Percentiles rank a stretch among this genome's conserved stretches.
Conservation (phyloP, 2,329 filamentous ascomycete genomes). For the Aspergillus caelatus region DNA sequence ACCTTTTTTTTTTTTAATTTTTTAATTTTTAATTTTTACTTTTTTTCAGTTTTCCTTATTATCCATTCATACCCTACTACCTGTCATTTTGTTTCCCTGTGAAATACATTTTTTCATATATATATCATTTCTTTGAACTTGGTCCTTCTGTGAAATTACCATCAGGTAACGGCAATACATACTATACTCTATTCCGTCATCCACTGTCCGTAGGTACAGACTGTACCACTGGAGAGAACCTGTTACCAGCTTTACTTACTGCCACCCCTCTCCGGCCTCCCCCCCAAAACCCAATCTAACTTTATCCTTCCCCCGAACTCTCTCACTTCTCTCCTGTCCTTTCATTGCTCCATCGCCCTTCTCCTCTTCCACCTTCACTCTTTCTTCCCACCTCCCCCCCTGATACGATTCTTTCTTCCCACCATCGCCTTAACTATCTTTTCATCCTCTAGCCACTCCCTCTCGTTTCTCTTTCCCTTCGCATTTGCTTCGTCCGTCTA, state of each 20-base stretch:
- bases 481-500: conserved; percentile 10
- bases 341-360: conserved; percentile 16
- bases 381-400: conserved; percentile 14
- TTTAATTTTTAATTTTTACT: too few relatives aligned
- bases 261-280: conserved; percentile 19
- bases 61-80: too few relatives aligned
- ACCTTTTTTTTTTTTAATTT: not conserved
- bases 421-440: conserved; percentile 14
- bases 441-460: conserved; percentile 9
- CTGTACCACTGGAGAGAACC: conserved; percentile 7
- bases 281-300: conserved; percentile 19
- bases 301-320: conserved; percentile 20
- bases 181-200: conserved; percentile 6
- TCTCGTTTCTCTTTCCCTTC: not conserved
- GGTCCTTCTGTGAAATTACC: not conserved
- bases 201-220: not conserved
- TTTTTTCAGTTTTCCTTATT: too few relatives aligned
- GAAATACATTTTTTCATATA: not conserved
- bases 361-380: conserved; percentile 13
- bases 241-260: conserved; percentile 8
- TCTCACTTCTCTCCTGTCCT: conserved; percentile 16
- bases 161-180: not conserved
- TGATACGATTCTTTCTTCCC: conserved; percentile 6
- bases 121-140: not conserved
- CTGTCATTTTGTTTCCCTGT: not conserved